A percentile compares a stretch with the other conserved stretches of the same genome.
Evolutionary conservation across 75 land plant genomes (phyloP).

Genomic region (Picea glauca): DNA sequence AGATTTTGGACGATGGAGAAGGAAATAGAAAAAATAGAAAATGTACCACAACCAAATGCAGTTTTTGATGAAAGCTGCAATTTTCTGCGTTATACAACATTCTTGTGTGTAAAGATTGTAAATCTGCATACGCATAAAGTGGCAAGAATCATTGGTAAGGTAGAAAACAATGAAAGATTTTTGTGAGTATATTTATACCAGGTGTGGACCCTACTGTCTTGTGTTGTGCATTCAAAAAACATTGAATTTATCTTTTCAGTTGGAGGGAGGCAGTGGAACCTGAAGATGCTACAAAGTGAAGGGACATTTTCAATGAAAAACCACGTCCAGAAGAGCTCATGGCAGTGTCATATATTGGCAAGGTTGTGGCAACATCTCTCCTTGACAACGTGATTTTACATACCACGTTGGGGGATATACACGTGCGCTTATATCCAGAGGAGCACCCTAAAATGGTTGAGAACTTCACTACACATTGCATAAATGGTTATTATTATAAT

Average conservation of each 20-base stretch:
- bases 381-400: slow-evolving; percentile 90
- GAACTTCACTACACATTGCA: slow-evolving; percentile 95
- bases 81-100: slow-evolving; percentile 85
- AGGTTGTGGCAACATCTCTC: slow-evolving; percentile 81
- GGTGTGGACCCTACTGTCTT: slow-evolving; percentile 95
- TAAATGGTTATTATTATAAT: slow-evolving; percentile 97
- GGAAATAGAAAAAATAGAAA: slow-evolving; percentile 97
- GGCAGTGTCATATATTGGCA: slow-evolving; percentile 93
- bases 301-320: slow-evolving; percentile 99
- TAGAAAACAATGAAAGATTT: slow-evolving; percentile 95
- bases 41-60: slow-evolving; percentile 91
- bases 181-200: slow-evolving; percentile 87
- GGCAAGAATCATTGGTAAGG: slow-evolving; percentile 93
- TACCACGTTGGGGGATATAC: slow-evolving; percentile 89
- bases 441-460: slow-evolving; percentile 99
- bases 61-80: slow-evolving; percentile 96
- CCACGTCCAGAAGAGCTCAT: slow-evolving; percentile 98
- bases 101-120: slow-evolving; percentile 95
- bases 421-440: slow-evolving; percentile 85
- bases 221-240: slow-evolving; percentile 75
- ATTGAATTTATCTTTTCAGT: too few relatives aligned
- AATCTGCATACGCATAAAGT: slow-evolving; percentile 95
- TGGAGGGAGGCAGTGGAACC: too few relatives aligned
- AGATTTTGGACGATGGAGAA: slow-evolving; percentile 98
- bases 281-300: slow-evolving; percentile 25